A percentile compares a stretch with the other conserved stretches of the same genome.
Conservation (phyloP, 1,284 basidiomycete species). For the Sanguinoderma infundibulare region DNA sequence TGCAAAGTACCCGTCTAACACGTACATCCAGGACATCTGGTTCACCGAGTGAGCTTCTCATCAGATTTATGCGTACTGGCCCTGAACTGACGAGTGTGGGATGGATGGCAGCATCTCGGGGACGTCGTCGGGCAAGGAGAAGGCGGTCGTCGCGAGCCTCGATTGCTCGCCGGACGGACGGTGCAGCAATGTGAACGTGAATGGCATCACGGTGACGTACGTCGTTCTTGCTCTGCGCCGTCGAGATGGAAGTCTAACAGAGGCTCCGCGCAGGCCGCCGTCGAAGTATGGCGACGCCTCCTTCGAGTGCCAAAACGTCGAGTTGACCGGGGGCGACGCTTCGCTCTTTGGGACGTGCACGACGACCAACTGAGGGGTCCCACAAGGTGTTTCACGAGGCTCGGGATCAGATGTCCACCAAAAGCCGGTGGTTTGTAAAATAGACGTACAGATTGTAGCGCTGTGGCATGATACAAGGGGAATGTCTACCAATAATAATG, state of each 20-base stretch:
- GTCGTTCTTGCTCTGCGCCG: conserved; percentile 12
- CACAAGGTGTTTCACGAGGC: too few relatives aligned
- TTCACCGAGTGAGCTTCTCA: conserved; percentile 46
- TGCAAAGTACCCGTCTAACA: conserved; percentile 39
- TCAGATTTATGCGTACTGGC: not conserved
- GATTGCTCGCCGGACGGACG: conserved; percentile 55
- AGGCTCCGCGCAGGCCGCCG: conserved; percentile 29
- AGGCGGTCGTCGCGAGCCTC: conserved; percentile 56
- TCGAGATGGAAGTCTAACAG: not conserved
- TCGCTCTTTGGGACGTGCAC: conserved; percentile 33
- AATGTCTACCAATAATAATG: too few relatives aligned
- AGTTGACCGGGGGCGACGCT: conserved; percentile 36
- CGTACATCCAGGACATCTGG: conserved; percentile 52
- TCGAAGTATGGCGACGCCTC: conserved; percentile 33
- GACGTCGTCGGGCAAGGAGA: conserved; percentile 51
- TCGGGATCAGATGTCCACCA: too few relatives aligned
- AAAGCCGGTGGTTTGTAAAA: too few relatives aligned
- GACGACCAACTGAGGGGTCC: conserved; percentile 25
- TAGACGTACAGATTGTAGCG: too few relatives aligned
- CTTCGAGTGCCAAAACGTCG: conserved; percentile 40
- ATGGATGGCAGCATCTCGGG: conserved; percentile 51
- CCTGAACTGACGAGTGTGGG: not conserved
- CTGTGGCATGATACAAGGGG: too few relatives aligned
- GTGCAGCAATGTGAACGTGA: conserved; percentile 55
- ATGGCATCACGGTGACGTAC: conserved; percentile 45